Percentiles rank a stretch among this genome's conserved stretches.
These are phyloP conservation scores for Cubamyces lactineus DNA, from an alignment of 768 basidiomycete species.

Conservation along the genomic window DNA sequence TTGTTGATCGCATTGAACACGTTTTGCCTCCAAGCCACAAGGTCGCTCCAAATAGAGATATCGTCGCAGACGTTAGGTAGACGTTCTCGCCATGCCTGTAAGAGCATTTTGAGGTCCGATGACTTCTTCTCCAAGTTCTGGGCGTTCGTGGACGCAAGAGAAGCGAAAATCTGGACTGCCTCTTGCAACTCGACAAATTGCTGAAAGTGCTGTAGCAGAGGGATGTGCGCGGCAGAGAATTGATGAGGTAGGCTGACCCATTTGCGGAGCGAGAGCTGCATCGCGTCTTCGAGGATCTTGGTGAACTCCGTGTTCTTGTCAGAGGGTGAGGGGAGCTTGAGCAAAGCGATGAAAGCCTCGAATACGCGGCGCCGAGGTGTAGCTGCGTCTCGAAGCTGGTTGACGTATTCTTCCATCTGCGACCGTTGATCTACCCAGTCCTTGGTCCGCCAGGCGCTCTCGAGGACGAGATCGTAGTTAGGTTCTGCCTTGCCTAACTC, in stretches of 20 bases:
- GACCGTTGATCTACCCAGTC: slow-evolving; percentile 68
- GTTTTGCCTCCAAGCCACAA: slow-evolving; percentile 99
- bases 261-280: slow-evolving; percentile 94
- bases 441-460: slow-evolving; percentile 92
- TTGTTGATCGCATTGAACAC: slow-evolving; percentile 98
- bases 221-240: slow-evolving; percentile 90
- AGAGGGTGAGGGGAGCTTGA: slow-evolving; percentile 78
- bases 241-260: slow-evolving; percentile 90
- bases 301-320: slow-evolving; percentile 91
- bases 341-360: slow-evolving; percentile 89
- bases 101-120: slow-evolving; percentile 92
- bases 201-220: slow-evolving; percentile 96
- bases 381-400: slow-evolving; percentile 77
- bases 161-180: slow-evolving; percentile 92
- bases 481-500: slow-evolving; percentile 89
- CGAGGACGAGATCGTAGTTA: slow-evolving; percentile 90
- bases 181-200: slow-evolving; percentile 98
- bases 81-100: slow-evolving; percentile 96
- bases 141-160: slow-evolving; percentile 82
- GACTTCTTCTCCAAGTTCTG: slow-evolving; percentile 94
- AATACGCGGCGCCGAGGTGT: slow-evolving; percentile 98
- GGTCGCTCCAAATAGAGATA: slow-evolving; percentile 97
- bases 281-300: slow-evolving; percentile 89
- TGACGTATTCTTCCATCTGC: slow-evolving; percentile 65
- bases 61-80: slow-evolving; percentile 96